Evolutionary conservation across 2,329 filamentous ascomycete genomes (phyloP).

Genomic region (Penicillium sp.): DNA sequence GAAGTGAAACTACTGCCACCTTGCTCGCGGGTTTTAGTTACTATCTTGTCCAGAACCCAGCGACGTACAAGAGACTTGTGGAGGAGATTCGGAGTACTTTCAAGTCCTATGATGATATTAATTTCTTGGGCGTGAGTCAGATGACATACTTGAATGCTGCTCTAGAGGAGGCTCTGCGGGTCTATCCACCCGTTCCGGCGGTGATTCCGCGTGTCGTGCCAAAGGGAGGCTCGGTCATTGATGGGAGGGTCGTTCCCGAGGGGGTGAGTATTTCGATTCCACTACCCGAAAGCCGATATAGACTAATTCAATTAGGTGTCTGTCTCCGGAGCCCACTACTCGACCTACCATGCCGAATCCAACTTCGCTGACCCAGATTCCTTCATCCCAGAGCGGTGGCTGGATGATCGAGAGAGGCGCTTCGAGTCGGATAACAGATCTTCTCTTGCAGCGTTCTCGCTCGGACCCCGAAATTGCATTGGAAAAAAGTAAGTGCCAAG

Average conservation of each 20-base stretch:
- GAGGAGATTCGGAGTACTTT: conserved; percentile 22
- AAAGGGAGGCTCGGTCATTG: conserved; percentile 36
- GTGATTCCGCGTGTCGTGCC: conserved; percentile 37
- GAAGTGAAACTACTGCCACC: conserved; percentile 49
- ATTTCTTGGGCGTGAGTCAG: conserved; percentile 27
- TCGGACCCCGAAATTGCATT: conserved; percentile 29
- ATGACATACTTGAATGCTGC: conserved; percentile 41
- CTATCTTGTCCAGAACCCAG: conserved; percentile 31
- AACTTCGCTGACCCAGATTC: conserved; percentile 27
- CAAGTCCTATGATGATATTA: conserved; percentile 33
- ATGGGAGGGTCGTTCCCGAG: conserved; percentile 37
- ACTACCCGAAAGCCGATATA: neutral
- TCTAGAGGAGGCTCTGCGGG: conserved; percentile 43
- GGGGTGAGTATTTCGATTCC: conserved; percentile 12
- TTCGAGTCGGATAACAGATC: conserved; percentile 19
- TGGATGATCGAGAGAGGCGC: conserved; percentile 17
- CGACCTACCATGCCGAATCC: conserved; percentile 14
- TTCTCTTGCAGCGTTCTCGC: conserved; percentile 23
- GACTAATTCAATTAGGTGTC: conserved; percentile 4
- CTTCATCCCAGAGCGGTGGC: conserved; percentile 32
- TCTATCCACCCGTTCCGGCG: conserved; percentile 45
- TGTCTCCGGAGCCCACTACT: conserved; percentile 13
- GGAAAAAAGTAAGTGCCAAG: conserved; percentile 25
- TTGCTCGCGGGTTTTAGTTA: conserved; percentile 41
- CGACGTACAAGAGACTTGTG: conserved; percentile 6